Evolutionary conservation across 176 grass and related monocot species (phyloP).

Genomic region (Hordeum vulgare): DNA sequence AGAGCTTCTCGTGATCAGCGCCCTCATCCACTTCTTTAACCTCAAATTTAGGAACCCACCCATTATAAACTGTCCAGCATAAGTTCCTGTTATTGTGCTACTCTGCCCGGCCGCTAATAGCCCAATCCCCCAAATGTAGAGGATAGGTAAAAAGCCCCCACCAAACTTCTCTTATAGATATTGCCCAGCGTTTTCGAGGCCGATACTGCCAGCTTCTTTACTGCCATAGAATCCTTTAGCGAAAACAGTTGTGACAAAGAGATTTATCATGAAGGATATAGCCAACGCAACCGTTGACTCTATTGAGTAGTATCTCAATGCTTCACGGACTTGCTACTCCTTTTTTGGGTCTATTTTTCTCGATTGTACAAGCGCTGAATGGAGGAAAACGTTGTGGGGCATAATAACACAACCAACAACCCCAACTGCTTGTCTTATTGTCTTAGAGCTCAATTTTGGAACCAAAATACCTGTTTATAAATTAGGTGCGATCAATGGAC

Average conservation of each 20-base stretch:
- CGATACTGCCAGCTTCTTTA: constrained; percentile 66
- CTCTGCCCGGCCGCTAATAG: constrained; percentile 91
- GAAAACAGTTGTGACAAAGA: constrained; percentile 92
- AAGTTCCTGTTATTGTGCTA: constrained; percentile 95
- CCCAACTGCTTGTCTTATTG: constrained; percentile 93
- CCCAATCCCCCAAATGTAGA: constrained; percentile 96
- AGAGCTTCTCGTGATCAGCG: constrained; percentile 89
- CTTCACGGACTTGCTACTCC: constrained; percentile 75
- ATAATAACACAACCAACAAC: constrained; percentile 99
- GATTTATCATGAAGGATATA: constrained; percentile 88
- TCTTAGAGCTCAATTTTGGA: constrained; percentile 86
- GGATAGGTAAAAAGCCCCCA: constrained; percentile 71
- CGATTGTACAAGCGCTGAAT: constrained; percentile 95
- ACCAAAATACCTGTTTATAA: constrained; percentile 65
- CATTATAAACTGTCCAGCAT: constrained; percentile 99
- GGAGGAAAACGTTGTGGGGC: constrained; percentile 97
- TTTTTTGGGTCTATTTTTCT: constrained; percentile 90
- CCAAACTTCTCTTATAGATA: constrained; percentile 92
- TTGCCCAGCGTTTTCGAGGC: constrained; percentile 91
- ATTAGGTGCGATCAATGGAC: constrained; percentile 5
- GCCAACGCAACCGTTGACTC: constrained; percentile 81
- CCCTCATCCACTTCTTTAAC: constrained; percentile 92
- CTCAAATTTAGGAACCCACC: constrained; percentile 89
- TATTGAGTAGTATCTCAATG: constrained; percentile 95
- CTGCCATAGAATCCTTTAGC: constrained; percentile 92